Percentiles rank a stretch among this genome's conserved stretches.
These are phyloP conservation scores for Phytomonas sp. DNA, from an alignment of 208 protist genomes.

Conservation along the genomic window DNA sequence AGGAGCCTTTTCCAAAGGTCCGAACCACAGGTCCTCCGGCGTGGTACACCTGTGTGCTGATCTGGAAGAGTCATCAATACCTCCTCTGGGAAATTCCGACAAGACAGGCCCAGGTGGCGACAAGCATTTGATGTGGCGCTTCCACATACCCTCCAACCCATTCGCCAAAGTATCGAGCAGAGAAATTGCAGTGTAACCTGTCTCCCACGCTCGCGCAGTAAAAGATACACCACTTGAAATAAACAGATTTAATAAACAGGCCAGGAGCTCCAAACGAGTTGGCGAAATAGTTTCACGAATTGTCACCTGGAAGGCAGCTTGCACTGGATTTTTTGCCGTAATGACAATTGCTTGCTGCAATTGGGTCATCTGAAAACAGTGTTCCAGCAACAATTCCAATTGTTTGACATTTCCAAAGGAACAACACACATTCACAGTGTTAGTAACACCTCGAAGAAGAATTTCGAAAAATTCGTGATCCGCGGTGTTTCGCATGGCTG, in stretches of 20 bases:
- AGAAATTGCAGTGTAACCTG: constrained; percentile 60
- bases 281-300: constrained; percentile 31
- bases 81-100: not conserved
- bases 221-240: constrained; percentile 50
- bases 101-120: not conserved
- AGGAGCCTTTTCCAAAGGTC: constrained; percentile 47
- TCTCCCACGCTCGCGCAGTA: constrained; percentile 48
- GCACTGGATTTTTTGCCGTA: constrained; percentile 12
- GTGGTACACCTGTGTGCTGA: not conserved
- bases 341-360: constrained; percentile 39
- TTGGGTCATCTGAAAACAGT: constrained; percentile 50
- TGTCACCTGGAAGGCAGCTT: constrained; percentile 20
- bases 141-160: constrained; percentile 69
- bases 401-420: constrained; percentile 59
- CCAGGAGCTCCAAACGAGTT: constrained; percentile 54
- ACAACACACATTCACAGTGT: constrained; percentile 71
- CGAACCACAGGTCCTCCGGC: constrained; percentile 63
- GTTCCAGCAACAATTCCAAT: constrained; percentile 57
- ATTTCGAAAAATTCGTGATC: constrained; percentile 39
- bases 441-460: constrained; percentile 45
- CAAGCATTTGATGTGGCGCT: constrained; percentile 22
- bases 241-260: constrained; percentile 58
- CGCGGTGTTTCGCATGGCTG: constrained; percentile 32
- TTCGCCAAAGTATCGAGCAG: constrained; percentile 72
- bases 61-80: not conserved